These are phyloP conservation scores for Coleophoma cylindrospora DNA, from an alignment of 2,329 filamentous ascomycete genomes.

Conservation along the genomic window DNA sequence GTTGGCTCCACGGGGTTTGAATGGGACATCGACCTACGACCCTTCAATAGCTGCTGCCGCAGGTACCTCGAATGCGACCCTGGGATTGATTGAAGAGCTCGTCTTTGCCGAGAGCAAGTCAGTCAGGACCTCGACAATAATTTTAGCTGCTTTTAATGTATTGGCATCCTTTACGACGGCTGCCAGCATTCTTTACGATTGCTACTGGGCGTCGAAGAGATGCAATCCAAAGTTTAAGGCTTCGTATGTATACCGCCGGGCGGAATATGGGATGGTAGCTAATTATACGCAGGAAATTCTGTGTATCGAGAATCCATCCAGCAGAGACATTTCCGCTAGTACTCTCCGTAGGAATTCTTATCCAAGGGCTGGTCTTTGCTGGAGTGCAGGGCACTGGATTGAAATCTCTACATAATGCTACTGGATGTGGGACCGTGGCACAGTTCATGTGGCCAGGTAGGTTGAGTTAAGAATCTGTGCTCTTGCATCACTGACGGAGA, in stretches of 20 bases:
- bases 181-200: slow-evolving; percentile 51
- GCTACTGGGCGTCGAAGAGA: slow-evolving; percentile 26
- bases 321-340: slow-evolving; percentile 45
- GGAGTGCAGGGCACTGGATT: slow-evolving; percentile 52
- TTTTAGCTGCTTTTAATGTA: slow-evolving; percentile 56
- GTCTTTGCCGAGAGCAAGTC: slow-evolving; percentile 39
- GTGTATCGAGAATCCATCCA: slow-evolving; percentile 26
- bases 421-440: slow-evolving; percentile 48
- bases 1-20: slow-evolving; percentile 12
- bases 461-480: slow-evolving; percentile 6
- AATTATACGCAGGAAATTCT: slow-evolving; percentile 26
- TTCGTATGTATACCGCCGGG: slow-evolving; percentile 39
- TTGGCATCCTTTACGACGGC: slow-evolving; percentile 52
- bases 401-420: slow-evolving; percentile 38
- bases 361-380: slow-evolving; percentile 54
- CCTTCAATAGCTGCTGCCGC: neutral
- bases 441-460: slow-evolving; percentile 57
- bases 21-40: slow-evolving; percentile 3
- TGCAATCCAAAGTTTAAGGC: slow-evolving; percentile 25
- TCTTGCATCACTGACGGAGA: slow-evolving; percentile 20
- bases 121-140: slow-evolving; percentile 55
- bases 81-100: slow-evolving; percentile 20
- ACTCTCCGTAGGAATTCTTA: slow-evolving; percentile 49
- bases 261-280: slow-evolving; percentile 23
- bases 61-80: slow-evolving; percentile 7